Conservation (phyloP, 2,329 filamentous ascomycete species). For the Ceratocystis diversiconidia region DNA sequence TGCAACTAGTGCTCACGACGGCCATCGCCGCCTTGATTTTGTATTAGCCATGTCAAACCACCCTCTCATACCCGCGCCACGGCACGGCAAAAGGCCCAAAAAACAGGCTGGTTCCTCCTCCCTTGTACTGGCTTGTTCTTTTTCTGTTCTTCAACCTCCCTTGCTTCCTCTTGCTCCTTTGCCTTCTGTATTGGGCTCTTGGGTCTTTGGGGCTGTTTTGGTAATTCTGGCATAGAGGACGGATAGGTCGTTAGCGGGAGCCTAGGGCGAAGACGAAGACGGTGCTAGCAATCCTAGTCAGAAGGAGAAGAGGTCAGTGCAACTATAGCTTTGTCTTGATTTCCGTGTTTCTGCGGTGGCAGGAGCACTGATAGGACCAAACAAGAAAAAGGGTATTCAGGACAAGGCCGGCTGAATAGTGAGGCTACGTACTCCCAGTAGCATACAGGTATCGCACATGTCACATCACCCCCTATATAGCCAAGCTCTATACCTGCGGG, state of each 20-base stretch:
- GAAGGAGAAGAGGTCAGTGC: slow-evolving; percentile 3
- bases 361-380: not conserved
- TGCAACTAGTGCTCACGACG: not conserved
- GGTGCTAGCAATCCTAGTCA: not conserved
- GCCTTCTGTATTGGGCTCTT: not conserved
- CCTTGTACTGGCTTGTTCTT: not conserved
- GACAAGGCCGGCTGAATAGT: not conserved
- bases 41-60: not conserved
- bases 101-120: not conserved
- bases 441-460: not conserved
- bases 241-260: not conserved
- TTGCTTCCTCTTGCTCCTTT: not conserved
- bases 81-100: not conserved
- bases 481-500: not conserved
- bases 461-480: not conserved
- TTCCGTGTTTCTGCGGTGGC: not conserved
- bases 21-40: not conserved
- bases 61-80: not conserved
- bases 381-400: not conserved
- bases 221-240: not conserved
- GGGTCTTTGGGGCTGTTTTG: not conserved
- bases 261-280: not conserved
- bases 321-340: not conserved
- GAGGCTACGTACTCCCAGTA: not conserved
- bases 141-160: slow-evolving; percentile 4